Evolutionary conservation across 2,329 filamentous ascomycete species (phyloP), one percentile per base, ranked within the genome.

Genomic region (Colletotrichum camelliae): DNA sequence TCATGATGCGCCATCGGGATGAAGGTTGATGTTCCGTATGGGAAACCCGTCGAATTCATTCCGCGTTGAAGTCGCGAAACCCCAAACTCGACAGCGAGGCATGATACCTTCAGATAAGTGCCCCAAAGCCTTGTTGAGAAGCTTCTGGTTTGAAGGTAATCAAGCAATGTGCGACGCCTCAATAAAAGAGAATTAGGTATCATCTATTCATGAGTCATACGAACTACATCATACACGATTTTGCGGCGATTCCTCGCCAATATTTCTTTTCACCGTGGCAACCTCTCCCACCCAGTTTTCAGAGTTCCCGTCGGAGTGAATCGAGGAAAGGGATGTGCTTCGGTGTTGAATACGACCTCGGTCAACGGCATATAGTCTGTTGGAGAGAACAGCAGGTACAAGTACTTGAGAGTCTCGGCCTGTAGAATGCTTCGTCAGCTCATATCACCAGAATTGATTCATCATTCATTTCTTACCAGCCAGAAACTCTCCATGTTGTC

Each of bases 371-470:
- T 88, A 35, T 98, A 85, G 76, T 97, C 94, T 18, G 33, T 55
- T 2, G 67, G 67, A 2, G 95, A 96, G 86, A 99, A 99, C 39
- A 99, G 89, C 57, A 99, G 91, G 84, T 98, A 98, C 83, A 99
- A 94, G 84, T 98, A 99, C 86, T 99, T 99, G 64, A 98, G 88
- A 33, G 97, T 98, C 87, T 98, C 97, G 58, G 97, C 96, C 64
- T 71, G 39, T 43, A n/a, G 24, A n/a, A 31, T 16, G 13, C 60
- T 60, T 74, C 10, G 8, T 66, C 21, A 71, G 60, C 10, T 27
- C 7, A 2, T 21, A 7, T 2, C 27, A 29, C 8, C 5, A 9
- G 3, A 2, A 4, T 7, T n/a, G n/a, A n/a, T n/a, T 55, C 33
- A 12, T 9, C 29, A 5, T 4, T 8, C 10, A 29, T 12, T 12